These are phyloP conservation scores for Phytophthora pisi DNA, from an alignment of 352 stramenopile species.

Conservation along the genomic window DNA sequence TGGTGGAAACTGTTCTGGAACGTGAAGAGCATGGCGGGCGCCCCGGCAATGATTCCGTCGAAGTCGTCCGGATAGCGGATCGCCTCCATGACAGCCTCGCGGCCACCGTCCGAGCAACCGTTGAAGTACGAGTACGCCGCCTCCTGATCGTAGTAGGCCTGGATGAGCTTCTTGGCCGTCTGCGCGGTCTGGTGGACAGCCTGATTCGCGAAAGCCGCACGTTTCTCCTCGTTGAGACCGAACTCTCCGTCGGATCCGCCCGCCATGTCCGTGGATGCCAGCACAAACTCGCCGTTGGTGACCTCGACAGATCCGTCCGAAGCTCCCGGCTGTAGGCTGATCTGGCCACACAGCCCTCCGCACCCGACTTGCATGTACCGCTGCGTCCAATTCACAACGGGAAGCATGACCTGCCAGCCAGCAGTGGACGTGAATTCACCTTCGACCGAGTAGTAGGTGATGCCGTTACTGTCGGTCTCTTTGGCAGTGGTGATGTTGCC, in stretches of 20 bases:
- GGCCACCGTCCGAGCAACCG: conserved; percentile 47
- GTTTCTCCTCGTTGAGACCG: conserved; percentile 35
- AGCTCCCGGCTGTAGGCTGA: conserved; percentile 31
- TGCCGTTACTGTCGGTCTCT: conserved; percentile 31
- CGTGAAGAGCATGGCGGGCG: conserved; percentile 46
- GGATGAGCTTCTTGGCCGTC: conserved; percentile 46
- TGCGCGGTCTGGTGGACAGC: conserved; percentile 46
- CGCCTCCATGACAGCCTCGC: conserved; percentile 47
- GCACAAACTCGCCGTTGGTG: conserved; percentile 38
- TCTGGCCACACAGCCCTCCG: conserved; percentile 45
- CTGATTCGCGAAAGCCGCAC: conserved; percentile 43
- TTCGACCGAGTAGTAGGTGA: conserved; percentile 40
- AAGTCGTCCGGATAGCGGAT: conserved; percentile 51
- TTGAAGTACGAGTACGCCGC: conserved; percentile 52
- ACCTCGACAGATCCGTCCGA: conserved; percentile 33
- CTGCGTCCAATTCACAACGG: conserved; percentile 48
- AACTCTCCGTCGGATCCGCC: conserved; percentile 40
- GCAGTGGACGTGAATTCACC: conserved; percentile 27
- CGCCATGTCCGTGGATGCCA: conserved; percentile 40
- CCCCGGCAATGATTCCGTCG: conserved; percentile 46
- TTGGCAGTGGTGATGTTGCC: conserved; percentile 31
- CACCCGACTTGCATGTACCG: conserved; percentile 50
- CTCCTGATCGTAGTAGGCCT: conserved; percentile 45
- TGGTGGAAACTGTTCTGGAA: conserved; percentile 55
- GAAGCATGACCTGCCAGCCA: conserved; percentile 38